Conservation (phyloP, 2,329 filamentous ascomycete genomes). For the Verruconis gallopava region DNA sequence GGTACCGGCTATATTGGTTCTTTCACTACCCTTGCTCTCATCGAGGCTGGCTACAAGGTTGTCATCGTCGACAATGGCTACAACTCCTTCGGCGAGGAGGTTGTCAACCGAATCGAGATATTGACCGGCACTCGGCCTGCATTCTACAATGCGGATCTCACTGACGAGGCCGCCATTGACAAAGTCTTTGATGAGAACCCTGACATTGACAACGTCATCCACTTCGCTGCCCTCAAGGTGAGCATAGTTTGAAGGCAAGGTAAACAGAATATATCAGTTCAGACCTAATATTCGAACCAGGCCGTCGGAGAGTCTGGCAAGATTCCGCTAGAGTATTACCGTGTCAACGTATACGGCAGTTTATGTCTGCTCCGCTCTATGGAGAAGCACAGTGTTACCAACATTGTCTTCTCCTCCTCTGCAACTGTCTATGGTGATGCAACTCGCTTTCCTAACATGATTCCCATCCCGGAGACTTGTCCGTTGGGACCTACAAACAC, state of each 20-base stretch:
- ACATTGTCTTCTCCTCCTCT: constrained; percentile 97
- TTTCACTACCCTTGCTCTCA: constrained; percentile 83
- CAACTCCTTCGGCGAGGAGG: constrained; percentile 78
- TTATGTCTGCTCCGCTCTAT: constrained; percentile 78
- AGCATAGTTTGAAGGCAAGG: constrained; percentile 15
- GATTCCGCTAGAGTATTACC: constrained; percentile 94
- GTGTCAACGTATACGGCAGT: constrained; percentile 89
- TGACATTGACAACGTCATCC: constrained; percentile 93
- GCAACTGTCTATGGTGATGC: constrained; percentile 98
- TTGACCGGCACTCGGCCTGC: constrained; percentile 76
- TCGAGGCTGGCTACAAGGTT: constrained; percentile 90
- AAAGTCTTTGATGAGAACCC: constrained; percentile 80
- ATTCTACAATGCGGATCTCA: constrained; percentile 82
- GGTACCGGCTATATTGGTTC: constrained; percentile 99
- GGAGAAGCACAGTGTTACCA: constrained; percentile 79
- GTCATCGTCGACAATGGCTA: constrained; percentile 93
- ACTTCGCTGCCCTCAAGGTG: constrained; percentile 96
- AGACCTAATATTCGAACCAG: constrained; percentile 33
- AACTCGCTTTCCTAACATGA: constrained; percentile 93
- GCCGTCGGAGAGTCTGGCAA: constrained; percentile 91
- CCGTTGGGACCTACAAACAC: constrained; percentile 94
- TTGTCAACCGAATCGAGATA: constrained; percentile 87
- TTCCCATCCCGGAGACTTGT: constrained; percentile 94
- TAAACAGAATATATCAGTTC: no score
- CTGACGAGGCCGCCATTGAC: constrained; percentile 70